Conservation (phyloP, 2,329 filamentous ascomycete species). For the Ascochyta clinopodiicola region DNA sequence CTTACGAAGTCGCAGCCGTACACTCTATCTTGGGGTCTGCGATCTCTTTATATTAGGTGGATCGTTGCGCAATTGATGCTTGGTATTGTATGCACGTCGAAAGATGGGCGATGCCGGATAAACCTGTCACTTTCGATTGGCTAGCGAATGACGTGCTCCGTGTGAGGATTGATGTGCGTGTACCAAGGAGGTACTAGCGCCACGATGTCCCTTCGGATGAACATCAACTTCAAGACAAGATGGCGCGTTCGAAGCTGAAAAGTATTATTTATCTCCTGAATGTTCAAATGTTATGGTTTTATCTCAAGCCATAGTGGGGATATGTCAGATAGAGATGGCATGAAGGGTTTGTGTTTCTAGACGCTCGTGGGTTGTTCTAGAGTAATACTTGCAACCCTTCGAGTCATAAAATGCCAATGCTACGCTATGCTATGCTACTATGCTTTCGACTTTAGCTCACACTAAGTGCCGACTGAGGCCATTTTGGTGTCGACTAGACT, state of each 20-base stretch:
- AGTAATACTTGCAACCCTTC: background rate
- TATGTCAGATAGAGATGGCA: background rate
- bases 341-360: background rate
- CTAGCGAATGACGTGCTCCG: slow-evolving; percentile 17
- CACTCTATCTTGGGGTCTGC: background rate
- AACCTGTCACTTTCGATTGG: slow-evolving; percentile 9
- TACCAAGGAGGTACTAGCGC: slow-evolving; percentile 3
- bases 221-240: background rate
- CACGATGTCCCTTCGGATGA: background rate
- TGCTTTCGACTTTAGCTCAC: background rate
- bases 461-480: background rate
- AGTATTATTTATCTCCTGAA: background rate
- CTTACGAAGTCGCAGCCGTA: background rate
- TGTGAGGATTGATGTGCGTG: slow-evolving; percentile 11
- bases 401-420: background rate
- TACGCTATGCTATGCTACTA: slow-evolving; percentile 16
- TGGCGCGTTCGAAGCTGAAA: background rate
- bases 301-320: background rate
- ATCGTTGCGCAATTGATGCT: slow-evolving; percentile 9
- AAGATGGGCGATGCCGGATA: slow-evolving; percentile 14
- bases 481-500: background rate
- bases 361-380: background rate
- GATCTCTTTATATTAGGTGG: background rate
- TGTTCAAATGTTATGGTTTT: background rate
- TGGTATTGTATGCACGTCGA: slow-evolving; percentile 5